Evolutionary conservation across 176 grass and related monocot species (phyloP), one percentile per base, ranked within the genome.

Genomic region (Metroxylon sagu): DNA sequence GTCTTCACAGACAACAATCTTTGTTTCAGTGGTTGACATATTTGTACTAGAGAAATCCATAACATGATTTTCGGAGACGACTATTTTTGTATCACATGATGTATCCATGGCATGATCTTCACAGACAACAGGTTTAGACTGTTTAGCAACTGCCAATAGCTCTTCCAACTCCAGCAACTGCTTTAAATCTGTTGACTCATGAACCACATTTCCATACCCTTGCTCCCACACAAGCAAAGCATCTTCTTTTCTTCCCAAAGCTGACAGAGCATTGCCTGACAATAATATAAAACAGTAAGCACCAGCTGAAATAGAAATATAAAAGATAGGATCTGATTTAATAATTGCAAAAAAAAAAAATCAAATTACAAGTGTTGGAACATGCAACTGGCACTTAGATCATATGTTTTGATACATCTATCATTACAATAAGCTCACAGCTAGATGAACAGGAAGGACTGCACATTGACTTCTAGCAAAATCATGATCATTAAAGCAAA

Each of bases 81-180:
- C 93, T 54, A 85, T 55, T 79, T 97, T 97, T 72, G 93, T 97
- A 70, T 97, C 84, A 69, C 87, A 90, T 56, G 78, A 60, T 59
- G 76, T 57, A 66, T 90, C 87, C 31, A 82, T 48, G 12, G 58
- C 64, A 71, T 31, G 62, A 18, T 85, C 67, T 18, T 74, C 66
- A 73, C 71, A 59, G 63, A 74, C 57, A 14, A 68, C 55, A 3
- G 76, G 43, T 69, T 80, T 63, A 18, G 30, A 73, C 43, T 79
- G 66, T 77, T 85, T 92, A 59, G 80, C 65, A 68, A 68, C 71
- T 61, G 80, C 80, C 65, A 92, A 55, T 49, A 97, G 56, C 55
- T 92, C 84, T 77, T 97, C 93, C 75, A 97, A 35, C 75, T 97
- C 87, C 30, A 97, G 77, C 71, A 97, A 59, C 56, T 85, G 84